These are phyloP conservation scores for Apiospora hydei DNA, from an alignment of 2,329 filamentous ascomycete species.

Conservation along the genomic window DNA sequence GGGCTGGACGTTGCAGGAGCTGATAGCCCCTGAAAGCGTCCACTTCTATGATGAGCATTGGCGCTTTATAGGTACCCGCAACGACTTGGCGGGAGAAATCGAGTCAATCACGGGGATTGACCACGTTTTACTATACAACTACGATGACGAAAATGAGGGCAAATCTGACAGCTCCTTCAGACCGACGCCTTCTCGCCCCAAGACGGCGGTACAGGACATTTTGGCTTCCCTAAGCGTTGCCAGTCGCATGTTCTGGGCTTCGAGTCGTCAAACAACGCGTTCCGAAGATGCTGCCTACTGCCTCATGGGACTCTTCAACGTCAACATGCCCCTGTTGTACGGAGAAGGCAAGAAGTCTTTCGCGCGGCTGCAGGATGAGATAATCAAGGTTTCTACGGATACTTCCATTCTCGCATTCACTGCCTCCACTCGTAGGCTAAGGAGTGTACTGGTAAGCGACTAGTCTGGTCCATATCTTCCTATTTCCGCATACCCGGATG, in stretches of 20 bases:
- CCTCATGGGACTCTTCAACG: conserved; percentile 41
- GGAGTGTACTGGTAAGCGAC: too few relatives aligned
- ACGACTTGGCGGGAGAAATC: background rate
- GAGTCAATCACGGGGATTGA: background rate
- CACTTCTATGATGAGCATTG: conserved; percentile 31
- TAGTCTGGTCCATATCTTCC: too few relatives aligned
- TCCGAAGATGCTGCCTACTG: conserved; percentile 42
- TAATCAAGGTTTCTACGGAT: conserved; percentile 29
- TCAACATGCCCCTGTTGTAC: conserved; percentile 43
- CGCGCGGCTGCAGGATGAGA: conserved; percentile 38
- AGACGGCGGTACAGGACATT: background rate
- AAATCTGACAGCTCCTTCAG: too few relatives aligned
- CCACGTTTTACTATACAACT: background rate
- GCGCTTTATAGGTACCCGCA: background rate
- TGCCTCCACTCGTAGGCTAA: too few relatives aligned
- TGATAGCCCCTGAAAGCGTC: conserved; percentile 21
- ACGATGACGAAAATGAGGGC: background rate
- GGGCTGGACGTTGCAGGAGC: conserved; percentile 29
- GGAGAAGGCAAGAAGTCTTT: conserved; percentile 42
- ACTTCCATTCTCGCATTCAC: background rate
- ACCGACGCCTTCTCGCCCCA: background rate
- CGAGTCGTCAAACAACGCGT: conserved; percentile 35
- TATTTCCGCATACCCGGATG: too few relatives aligned
- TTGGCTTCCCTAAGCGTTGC: background rate
- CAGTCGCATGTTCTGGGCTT: conserved; percentile 36